These are phyloP conservation scores for Diaporthe sp. DNA, from an alignment of 2,329 filamentous ascomycete genomes.

Conservation along the genomic window DNA sequence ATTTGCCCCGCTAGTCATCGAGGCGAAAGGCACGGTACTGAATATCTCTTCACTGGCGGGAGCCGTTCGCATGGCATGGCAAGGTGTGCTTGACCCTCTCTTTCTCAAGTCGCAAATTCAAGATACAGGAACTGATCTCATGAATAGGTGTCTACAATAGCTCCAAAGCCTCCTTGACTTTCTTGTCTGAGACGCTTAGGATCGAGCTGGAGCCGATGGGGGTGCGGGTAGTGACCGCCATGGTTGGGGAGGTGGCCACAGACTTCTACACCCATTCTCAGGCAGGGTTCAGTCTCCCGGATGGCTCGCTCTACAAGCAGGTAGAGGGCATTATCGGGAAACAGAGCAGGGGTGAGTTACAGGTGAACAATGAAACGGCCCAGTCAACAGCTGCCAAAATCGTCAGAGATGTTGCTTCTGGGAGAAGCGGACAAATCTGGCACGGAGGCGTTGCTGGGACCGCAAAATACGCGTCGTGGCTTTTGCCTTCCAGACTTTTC, in stretches of 20 bases:
- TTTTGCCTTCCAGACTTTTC: neutral
- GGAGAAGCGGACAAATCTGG: neutral
- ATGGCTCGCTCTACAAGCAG: neutral
- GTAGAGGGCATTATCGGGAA: neutral
- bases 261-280: neutral
- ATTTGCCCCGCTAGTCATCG: conserved; percentile 50
- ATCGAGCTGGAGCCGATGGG: conserved; percentile 43
- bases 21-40: conserved; percentile 46
- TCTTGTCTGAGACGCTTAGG: conserved; percentile 40
- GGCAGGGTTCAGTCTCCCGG: too few species aligned
- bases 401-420: neutral
- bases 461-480: neutral
- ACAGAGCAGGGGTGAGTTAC: neutral
- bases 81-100: conserved; percentile 15
- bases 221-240: conserved; percentile 43
- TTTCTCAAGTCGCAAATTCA: too few species aligned
- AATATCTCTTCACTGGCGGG: conserved; percentile 43
- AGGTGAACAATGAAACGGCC: neutral
- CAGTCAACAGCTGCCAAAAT: neutral
- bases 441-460: neutral
- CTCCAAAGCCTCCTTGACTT: conserved; percentile 41
- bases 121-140: too few species aligned
- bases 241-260: conserved; percentile 38
- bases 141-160: conserved; percentile 35
- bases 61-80: conserved; percentile 40